A percentile compares a stretch with the other conserved stretches of the same genome.
Evolutionary conservation across 2,329 filamentous ascomycete genomes (phyloP).

Genomic region (Trichoderma koningiopsis): DNA sequence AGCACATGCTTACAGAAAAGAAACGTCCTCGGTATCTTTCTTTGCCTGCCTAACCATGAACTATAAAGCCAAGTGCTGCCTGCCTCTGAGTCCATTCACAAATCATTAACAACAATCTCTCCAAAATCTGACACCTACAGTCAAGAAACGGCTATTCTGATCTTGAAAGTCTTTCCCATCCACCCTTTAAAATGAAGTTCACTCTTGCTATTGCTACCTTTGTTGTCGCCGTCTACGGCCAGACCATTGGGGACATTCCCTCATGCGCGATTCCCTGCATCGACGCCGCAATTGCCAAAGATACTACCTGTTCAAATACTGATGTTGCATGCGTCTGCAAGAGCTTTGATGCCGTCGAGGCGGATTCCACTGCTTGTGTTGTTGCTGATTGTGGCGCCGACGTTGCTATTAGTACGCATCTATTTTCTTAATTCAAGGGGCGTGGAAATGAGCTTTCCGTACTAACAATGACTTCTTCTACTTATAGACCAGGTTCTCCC

Average conservation of each 20-base stretch:
- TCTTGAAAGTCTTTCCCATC: not conserved
- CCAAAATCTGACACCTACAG: not conserved
- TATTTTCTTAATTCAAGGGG: not conserved
- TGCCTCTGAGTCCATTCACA: not conserved
- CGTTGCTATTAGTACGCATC: conserved; percentile 1
- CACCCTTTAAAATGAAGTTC: conserved; percentile 43
- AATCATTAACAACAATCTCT: not conserved
- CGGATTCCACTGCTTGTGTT: not conserved
- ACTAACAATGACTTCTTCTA: not conserved
- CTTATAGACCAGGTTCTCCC: not conserved
- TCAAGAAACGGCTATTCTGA: not conserved
- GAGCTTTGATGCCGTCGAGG: not conserved
- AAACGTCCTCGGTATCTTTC: not conserved
- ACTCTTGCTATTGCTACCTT: conserved; percentile 39
- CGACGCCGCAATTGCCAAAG: conserved; percentile 33
- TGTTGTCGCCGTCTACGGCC: conserved; percentile 40
- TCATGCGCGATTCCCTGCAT: conserved; percentile 43
- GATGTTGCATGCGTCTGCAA: conserved; percentile 2
- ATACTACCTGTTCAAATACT: conserved; percentile 9
- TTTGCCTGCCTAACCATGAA: not conserved
- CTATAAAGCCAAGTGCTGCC: not conserved
- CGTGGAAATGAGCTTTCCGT: not conserved
- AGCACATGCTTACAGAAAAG: conserved; percentile 7
- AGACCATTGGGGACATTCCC: conserved; percentile 40
- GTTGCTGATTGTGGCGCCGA: not conserved